These are phyloP conservation scores for Neurospora sp. DNA, from an alignment of 2,329 filamentous ascomycete species.

Conservation along the genomic window DNA sequence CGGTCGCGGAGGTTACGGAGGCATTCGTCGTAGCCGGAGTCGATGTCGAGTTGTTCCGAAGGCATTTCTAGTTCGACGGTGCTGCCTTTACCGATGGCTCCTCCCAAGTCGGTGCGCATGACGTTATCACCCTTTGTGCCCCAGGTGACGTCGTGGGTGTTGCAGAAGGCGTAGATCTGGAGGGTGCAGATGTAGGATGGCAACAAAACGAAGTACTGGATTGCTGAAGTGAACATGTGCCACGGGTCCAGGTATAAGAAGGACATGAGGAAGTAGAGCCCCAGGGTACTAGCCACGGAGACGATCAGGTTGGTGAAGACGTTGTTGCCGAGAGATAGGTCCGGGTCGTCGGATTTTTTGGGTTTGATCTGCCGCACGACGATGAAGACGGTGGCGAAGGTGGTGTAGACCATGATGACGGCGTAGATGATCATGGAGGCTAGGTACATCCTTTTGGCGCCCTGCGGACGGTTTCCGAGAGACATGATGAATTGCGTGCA, in stretches of 20 bases:
- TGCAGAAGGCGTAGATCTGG: constrained; percentile 98
- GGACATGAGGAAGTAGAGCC: constrained; percentile 92
- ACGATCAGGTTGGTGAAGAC: constrained; percentile 93
- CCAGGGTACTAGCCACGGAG: constrained; percentile 77
- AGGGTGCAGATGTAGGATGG: constrained; percentile 94
- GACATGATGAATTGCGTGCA: constrained; percentile 93
- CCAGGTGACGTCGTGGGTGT: constrained; percentile 98
- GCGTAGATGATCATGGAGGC: constrained; percentile 81
- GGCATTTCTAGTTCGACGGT: constrained; percentile 97
- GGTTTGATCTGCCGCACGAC: constrained; percentile 68
- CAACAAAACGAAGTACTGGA: constrained; percentile 86
- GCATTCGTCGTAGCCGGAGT: constrained; percentile 93
- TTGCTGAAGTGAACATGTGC: constrained; percentile 94
- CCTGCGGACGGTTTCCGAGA: constrained; percentile 92
- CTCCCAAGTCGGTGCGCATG: constrained; percentile 82
- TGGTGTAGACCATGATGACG: constrained; percentile 93
- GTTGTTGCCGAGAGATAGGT: constrained; percentile 64
- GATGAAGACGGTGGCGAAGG: constrained; percentile 82
- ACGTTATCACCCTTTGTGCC: constrained; percentile 98
- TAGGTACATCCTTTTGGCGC: constrained; percentile 83
- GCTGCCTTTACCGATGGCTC: constrained; percentile 66
- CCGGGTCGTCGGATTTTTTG: constrained; percentile 26
- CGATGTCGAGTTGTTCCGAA: constrained; percentile 93
- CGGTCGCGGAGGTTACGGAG: constrained; percentile 91
- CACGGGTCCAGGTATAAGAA: constrained; percentile 96